Base-by-base conservation (phyloP, 805 yeast genomes). In the Starmerella bombicola region DNA sequence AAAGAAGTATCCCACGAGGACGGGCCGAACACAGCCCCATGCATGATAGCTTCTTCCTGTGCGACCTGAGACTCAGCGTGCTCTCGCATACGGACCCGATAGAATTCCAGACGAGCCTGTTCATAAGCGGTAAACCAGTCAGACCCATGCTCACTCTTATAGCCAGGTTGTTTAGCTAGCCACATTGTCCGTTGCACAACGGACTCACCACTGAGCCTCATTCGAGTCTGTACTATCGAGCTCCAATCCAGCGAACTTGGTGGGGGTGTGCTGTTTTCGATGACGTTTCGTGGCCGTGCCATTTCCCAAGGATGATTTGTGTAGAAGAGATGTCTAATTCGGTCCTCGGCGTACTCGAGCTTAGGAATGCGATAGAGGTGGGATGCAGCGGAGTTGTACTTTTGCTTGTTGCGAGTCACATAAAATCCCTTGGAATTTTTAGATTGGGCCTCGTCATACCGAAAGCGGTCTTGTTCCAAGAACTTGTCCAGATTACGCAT, bases 251-350 rank as follows among this genome's bases (percentile, higher is more conserved):
- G 36, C n/a, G 22, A 9, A 7, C 28, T 19, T n/a, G 30, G 39
- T 31, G 6, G 12, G 21, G 22, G 36, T 19, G 15, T 17, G 7
- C 28, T 69, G 68, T 76, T 80, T 60, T 91, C 98, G 34, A 85
- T 69, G 50, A 91, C 63, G 22, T 74, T 69, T 57, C 81, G 82
- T 12, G 97, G 95, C 51, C 93, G 73, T 1, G 97, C 83, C 40
- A 86, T 66, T 62, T 91, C 98, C 98, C 98, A 91, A 5, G 98
- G 98, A 62, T 91, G 98, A 58, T 86, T 95, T 44, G 76, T 75
- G 61, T 78, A 88, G 56, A 91, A 91, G 19, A 80, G 66, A 35
- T 72, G 68, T 64, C 98, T 74, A 51, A 91, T 62, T 52, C 78
- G 75, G 61, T 91, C 98, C 60, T 88, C 91, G 40, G 74, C 59